Conservation (phyloP, 2,329 filamentous ascomycete species). For the Pseudogymnoascus sp. region DNA sequence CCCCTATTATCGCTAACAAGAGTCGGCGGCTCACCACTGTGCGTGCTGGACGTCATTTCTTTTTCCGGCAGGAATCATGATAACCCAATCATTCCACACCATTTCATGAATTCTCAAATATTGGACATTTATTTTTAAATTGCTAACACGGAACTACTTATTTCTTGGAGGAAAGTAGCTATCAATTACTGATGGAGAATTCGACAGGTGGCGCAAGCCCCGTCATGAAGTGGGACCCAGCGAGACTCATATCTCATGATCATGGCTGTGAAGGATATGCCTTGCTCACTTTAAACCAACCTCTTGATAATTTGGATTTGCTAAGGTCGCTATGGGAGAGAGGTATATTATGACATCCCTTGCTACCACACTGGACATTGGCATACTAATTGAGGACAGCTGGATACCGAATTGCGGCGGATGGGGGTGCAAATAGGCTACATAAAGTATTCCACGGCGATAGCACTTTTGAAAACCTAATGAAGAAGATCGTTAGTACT, state of each 20-base stretch:
- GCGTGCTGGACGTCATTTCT: conserved; percentile 7
- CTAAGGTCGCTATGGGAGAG: conserved; percentile 11
- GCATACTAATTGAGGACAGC: conserved; percentile 35
- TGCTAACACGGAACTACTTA: background rate
- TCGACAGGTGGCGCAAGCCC: background rate
- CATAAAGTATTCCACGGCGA: conserved; percentile 13
- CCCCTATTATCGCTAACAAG: conserved; percentile 1
- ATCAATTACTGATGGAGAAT: background rate
- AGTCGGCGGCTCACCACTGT: background rate
- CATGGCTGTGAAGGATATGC: background rate
- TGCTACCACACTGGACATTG: conserved; percentile 13
- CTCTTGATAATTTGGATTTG: conserved; percentile 8
- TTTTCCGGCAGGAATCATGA: background rate
- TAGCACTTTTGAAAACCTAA: background rate
- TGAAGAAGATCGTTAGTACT: conserved; percentile 8
- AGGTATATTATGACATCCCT: conserved; percentile 11
- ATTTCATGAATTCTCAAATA: background rate
- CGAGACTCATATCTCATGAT: conserved; percentile 1
- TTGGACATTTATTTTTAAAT: background rate
- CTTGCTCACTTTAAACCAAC: conserved; percentile 13
- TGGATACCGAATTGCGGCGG: conserved; percentile 66
- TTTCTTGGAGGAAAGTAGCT: background rate
- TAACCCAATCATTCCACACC: background rate
- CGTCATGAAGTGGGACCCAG: background rate
- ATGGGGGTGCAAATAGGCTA: conserved; percentile 74